Conservation (phyloP, 352 stramenopile species). For the Nothophytophthora sp. region DNA sequence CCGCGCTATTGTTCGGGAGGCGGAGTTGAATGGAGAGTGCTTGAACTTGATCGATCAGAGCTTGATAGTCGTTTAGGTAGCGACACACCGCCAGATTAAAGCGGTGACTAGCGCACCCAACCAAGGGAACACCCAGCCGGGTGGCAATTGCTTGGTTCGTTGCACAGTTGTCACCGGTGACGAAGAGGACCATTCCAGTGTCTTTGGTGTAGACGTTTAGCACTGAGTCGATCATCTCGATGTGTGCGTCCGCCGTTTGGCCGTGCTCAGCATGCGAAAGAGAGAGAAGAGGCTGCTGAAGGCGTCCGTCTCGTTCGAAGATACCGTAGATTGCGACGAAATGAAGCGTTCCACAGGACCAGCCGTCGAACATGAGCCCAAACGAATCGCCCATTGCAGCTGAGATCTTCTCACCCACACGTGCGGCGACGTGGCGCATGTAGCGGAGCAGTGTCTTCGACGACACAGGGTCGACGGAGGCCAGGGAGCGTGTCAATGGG, state of each 20-base stretch:
- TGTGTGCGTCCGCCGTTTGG: slow-evolving; percentile 1
- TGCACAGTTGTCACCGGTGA: slow-evolving; percentile 3
- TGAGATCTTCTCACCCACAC: too few species aligned
- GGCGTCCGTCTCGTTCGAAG: not conserved
- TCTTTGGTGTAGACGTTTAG: slow-evolving; percentile 1
- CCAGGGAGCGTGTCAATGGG: not conserved
- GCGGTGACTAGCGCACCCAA: slow-evolving; percentile 5
- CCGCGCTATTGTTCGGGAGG: not conserved
- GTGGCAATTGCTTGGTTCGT: slow-evolving; percentile 5
- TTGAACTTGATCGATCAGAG: not conserved
- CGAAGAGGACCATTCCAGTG: not conserved
- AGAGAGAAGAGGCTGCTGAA: not conserved
- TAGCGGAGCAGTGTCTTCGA: too few species aligned
- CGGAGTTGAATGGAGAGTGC: not conserved
- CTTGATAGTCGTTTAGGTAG: not conserved
- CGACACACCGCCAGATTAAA: slow-evolving; percentile 1
- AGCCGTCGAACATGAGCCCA: slow-evolving; percentile 4
- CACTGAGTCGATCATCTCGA: slow-evolving; percentile 5
- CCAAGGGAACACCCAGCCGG: not conserved
- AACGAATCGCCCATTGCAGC: not conserved
- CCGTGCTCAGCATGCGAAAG: not conserved
- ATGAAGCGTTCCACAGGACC: not conserved
- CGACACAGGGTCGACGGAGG: not conserved
- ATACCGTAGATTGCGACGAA: slow-evolving; percentile 4
- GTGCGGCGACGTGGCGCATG: too few species aligned